Evolutionary conservation across 2,329 filamentous ascomycete genomes (phyloP).

Genomic region (Septoria petroselini): DNA sequence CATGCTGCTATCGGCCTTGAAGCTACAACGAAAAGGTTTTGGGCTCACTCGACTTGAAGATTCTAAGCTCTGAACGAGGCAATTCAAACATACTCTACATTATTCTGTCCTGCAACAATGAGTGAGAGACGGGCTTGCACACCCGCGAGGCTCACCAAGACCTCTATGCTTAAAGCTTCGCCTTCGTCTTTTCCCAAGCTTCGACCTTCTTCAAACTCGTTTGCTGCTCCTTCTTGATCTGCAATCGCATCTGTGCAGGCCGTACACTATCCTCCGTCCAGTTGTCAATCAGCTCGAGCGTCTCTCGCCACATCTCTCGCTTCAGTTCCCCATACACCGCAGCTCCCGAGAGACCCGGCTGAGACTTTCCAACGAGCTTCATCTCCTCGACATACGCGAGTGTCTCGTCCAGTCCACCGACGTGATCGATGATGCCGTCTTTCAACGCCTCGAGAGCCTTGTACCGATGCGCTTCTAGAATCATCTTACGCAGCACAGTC

Average conservation of each 20-base stretch:
- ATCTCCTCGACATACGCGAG: slow-evolving; percentile 59
- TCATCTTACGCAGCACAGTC: slow-evolving; percentile 58
- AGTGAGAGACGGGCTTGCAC: too few relatives aligned
- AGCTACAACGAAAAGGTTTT: too few relatives aligned
- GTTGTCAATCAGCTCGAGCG: slow-evolving; percentile 56
- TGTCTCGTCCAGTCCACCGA: slow-evolving; percentile 64
- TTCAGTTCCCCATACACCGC: slow-evolving; percentile 71
- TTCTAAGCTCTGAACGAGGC: too few relatives aligned
- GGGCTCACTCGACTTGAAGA: too few relatives aligned
- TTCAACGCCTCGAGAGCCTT: slow-evolving; percentile 61
- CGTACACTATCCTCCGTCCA: slow-evolving; percentile 46
- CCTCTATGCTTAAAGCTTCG: slow-evolving; percentile 33
- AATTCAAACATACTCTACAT: too few relatives aligned
- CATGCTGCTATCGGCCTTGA: too few relatives aligned
- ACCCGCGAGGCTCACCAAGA: too few relatives aligned
- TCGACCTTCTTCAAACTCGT: slow-evolving; percentile 26
- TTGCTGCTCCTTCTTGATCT: slow-evolving; percentile 34
- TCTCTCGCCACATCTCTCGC: slow-evolving; percentile 70
- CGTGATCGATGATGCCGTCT: slow-evolving; percentile 64
- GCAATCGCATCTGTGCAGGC: slow-evolving; percentile 52
- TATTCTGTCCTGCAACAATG: too few relatives aligned
- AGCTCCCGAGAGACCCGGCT: slow-evolving; percentile 43
- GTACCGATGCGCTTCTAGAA: slow-evolving; percentile 72
- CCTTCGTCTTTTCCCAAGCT: slow-evolving; percentile 29
- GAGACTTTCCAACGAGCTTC: slow-evolving; percentile 58